These are phyloP conservation scores for Oryza brachyantha DNA, from an alignment of 176 grass and related monocot genomes.

Conservation along the genomic window DNA sequence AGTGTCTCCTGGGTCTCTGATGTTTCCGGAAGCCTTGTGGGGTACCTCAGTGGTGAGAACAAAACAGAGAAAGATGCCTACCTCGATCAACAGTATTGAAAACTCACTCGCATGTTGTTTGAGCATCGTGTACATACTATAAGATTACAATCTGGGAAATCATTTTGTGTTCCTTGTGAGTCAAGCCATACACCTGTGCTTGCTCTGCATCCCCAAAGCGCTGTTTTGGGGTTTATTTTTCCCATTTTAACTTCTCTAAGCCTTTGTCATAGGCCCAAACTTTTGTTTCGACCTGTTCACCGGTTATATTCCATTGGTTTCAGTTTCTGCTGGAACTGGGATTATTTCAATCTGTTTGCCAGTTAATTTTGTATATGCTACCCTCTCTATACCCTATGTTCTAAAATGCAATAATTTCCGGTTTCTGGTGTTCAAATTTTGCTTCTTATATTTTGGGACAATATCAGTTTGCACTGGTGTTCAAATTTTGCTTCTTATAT, in stretches of 20 bases:
- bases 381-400: no score
- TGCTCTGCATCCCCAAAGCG: background rate
- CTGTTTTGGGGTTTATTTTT: background rate
- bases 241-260: background rate
- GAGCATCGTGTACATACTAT: conserved; percentile 35
- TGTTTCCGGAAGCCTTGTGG: conserved; percentile 54
- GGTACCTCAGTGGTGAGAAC: conserved; percentile 42
- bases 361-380: no score
- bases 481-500: no score
- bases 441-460: no score
- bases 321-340: no score
- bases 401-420: no score
- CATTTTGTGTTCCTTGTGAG: conserved; percentile 3
- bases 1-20: conserved; percentile 64
- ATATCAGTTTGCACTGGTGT: no score
- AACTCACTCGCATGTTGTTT: background rate
- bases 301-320: background rate
- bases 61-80: conserved; percentile 53
- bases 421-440: no score
- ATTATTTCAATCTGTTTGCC: no score
- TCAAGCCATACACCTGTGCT: background rate
- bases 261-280: background rate
- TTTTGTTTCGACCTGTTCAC: background rate
- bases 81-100: conserved; percentile 64
- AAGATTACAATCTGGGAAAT: background rate